A percentile compares a stretch with the other conserved stretches of the same genome.
Conservation (phyloP, 768 basidiomycete species). For the Boletus rubescentipes region DNA sequence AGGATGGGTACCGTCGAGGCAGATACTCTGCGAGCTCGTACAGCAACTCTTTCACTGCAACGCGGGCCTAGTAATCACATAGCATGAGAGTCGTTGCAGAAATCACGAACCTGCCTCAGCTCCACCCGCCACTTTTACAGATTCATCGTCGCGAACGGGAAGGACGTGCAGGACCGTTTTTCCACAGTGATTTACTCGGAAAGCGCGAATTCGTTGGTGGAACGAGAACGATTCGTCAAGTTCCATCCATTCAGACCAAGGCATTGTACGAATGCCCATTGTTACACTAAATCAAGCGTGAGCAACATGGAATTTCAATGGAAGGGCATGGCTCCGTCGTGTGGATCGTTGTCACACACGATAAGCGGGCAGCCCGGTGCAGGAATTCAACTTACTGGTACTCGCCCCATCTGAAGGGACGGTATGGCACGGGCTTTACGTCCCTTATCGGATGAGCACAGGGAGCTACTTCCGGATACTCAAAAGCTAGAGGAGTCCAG, state of each 20-base stretch:
- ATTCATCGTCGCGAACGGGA: conserved; percentile 42
- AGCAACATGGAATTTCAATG: background rate
- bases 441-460: conserved; percentile 39
- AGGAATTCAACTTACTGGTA: conserved; percentile 55
- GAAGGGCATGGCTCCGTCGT: background rate
- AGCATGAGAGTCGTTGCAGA: background rate
- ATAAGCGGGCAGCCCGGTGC: background rate
- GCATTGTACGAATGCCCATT: conserved; percentile 72
- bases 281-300: conserved; percentile 47
- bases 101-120: conserved; percentile 30
- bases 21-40: conserved; percentile 72
- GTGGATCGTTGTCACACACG: background rate
- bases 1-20: conserved; percentile 58
- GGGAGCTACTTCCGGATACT: conserved; percentile 52
- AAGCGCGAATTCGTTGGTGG: conserved; percentile 58
- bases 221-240: conserved; percentile 57
- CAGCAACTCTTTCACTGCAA: conserved; percentile 60
- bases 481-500: conserved; percentile 53
- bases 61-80: background rate
- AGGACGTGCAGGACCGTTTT: conserved; percentile 50
- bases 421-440: conserved; percentile 60
- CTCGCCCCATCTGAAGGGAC: conserved; percentile 66
- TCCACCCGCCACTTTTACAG: conserved; percentile 31
- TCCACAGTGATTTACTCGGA: conserved; percentile 53
- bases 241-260: conserved; percentile 77